phyloP scores from a whole-genome alignment of 345 rosid genomes.

The Populus ilicifolia region DNA sequence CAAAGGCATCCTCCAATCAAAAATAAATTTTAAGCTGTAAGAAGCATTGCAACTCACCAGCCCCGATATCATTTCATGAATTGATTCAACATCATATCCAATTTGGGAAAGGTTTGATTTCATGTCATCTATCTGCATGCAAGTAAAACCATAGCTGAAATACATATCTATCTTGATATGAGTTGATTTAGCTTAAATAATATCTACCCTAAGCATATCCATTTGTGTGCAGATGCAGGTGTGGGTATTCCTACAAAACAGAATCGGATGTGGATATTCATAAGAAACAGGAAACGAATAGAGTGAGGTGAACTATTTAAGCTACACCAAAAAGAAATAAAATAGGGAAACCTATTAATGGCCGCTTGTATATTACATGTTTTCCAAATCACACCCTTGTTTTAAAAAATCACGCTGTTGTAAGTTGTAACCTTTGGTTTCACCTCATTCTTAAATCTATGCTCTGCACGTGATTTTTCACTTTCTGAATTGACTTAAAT shows the following conservation, averaged over 20 bases:
- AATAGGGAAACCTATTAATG: not conserved
- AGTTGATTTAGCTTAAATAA: not conserved
- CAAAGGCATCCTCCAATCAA: not conserved
- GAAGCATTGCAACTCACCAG: constrained; percentile 51
- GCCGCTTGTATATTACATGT: not conserved
- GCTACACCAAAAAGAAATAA: not conserved
- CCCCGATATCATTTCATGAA: constrained; percentile 70
- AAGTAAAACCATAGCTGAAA: constrained; percentile 10
- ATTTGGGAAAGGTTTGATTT: constrained; percentile 69
- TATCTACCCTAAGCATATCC: not conserved
- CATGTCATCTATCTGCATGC: constrained; percentile 63
- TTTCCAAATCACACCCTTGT: not conserved
- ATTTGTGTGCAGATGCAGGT: not conserved
- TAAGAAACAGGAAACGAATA: not conserved
- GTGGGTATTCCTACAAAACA: not conserved
- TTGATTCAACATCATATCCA: constrained; percentile 60
- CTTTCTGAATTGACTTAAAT: not conserved
- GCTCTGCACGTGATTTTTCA: not conserved
- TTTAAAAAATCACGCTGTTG: not conserved
- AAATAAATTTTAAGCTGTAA: not conserved
- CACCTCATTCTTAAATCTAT: not conserved
- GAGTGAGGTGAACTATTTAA: not conserved
- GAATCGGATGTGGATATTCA: not conserved
- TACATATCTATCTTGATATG: not conserved
- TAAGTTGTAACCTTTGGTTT: not conserved